These are phyloP conservation scores for Eucalyptus tenuipes DNA, from an alignment of 345 rosid genomes.

Conservation along the genomic window DNA sequence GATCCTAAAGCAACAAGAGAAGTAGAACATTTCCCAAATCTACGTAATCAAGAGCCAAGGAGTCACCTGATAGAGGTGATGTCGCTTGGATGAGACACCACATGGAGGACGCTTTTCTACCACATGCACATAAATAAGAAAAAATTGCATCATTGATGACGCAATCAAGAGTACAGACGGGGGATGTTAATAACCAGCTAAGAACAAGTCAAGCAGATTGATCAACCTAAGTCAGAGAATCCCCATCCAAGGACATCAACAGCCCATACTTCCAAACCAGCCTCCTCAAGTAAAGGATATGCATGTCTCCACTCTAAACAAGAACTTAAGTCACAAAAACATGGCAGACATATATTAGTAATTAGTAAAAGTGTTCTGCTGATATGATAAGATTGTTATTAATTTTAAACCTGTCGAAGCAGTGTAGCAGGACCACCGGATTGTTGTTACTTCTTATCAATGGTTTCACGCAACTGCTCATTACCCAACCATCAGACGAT, in stretches of 20 bases:
- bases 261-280: constrained; percentile 82
- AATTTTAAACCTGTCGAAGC: constrained; percentile 67
- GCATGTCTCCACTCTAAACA: constrained; percentile 79
- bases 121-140: not conserved
- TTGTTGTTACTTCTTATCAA: constrained; percentile 9
- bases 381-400: not conserved
- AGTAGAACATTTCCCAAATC: not conserved
- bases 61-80: constrained; percentile 58
- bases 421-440: constrained; percentile 73
- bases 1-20: not conserved
- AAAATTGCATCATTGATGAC: not conserved
- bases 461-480: constrained; percentile 78
- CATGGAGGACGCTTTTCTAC: constrained; percentile 59
- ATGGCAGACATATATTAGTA: not conserved
- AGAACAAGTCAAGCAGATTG: not conserved
- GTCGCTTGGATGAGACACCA: constrained; percentile 57
- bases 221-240: constrained; percentile 67
- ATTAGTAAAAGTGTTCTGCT: not conserved
- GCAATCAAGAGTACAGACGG: not conserved
- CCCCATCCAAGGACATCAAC: constrained; percentile 94
- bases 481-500: constrained; percentile 22
- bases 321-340: constrained; percentile 23
- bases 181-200: not conserved
- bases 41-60: not conserved
- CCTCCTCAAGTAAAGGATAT: constrained; percentile 62